Evolutionary conservation across 768 basidiomycete species (phyloP).

Genomic region (Mycena haematopus): DNA sequence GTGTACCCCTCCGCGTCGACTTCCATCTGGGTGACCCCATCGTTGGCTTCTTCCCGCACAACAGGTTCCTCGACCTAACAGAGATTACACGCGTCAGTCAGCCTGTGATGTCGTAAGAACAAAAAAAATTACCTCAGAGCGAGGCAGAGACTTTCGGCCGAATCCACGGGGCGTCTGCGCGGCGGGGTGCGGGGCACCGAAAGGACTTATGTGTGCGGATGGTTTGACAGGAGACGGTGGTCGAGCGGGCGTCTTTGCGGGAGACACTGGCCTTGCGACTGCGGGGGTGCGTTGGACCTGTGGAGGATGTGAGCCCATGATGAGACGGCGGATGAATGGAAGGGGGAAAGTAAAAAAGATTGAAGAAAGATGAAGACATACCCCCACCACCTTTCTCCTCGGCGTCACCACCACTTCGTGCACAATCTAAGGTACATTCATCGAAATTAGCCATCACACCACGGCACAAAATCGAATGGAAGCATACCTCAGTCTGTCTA

Average conservation of each 20-base stretch:
- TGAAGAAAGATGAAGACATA: not conserved
- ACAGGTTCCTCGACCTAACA: not conserved
- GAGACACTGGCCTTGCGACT: constrained; percentile 1
- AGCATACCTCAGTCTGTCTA: constrained; percentile 24
- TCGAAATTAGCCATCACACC: not conserved
- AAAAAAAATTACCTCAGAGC: not conserved
- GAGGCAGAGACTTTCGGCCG: constrained; percentile 3
- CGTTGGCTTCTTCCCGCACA: not conserved
- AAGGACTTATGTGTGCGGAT: constrained; percentile 1
- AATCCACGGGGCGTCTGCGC: constrained; percentile 24
- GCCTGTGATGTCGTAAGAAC: not conserved
- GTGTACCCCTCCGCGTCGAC: constrained; percentile 17
- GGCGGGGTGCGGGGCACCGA: constrained; percentile 25
- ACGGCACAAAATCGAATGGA: not conserved
- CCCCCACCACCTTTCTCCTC: constrained; percentile 19
- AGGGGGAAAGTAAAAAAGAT: not conserved
- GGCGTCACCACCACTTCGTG: constrained; percentile 14
- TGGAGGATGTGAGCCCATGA: not conserved
- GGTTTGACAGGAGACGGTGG: not conserved
- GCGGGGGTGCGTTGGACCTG: not conserved
- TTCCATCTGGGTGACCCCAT: constrained; percentile 13
- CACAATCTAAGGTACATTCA: not conserved
- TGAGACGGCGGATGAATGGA: not conserved
- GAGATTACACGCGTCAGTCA: not conserved
- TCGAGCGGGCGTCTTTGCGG: not conserved